A percentile compares a stretch with the other conserved stretches of the same genome.
These are phyloP conservation scores for Phytopythium montanum DNA, from an alignment of 352 stramenopile genomes.

Conservation along the genomic window DNA sequence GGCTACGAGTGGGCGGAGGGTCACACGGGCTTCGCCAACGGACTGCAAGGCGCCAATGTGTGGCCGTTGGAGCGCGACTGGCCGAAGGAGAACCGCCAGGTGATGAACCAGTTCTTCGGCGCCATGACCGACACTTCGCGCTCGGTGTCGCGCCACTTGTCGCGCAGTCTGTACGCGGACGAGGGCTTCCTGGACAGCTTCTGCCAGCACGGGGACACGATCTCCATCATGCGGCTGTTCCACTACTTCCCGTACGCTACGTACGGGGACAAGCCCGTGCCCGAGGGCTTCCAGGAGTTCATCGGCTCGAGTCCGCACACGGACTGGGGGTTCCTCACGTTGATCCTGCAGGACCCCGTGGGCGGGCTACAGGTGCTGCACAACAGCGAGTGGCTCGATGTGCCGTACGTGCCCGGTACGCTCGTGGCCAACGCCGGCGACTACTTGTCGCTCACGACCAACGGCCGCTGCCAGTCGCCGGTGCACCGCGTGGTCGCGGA, in stretches of 20 bases:
- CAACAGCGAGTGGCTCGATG: conserved; percentile 64
- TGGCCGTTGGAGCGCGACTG: conserved; percentile 45
- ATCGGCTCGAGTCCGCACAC: conserved; percentile 83
- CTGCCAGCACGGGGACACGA: conserved; percentile 64
- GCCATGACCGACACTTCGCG: conserved; percentile 53
- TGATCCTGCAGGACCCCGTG: conserved; percentile 77
- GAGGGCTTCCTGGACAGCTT: conserved; percentile 53
- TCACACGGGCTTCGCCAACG: conserved; percentile 39
- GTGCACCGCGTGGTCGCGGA: conserved; percentile 73
- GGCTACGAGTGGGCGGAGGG: conserved; percentile 60
- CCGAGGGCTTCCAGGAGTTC: conserved; percentile 51
- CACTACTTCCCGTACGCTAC: conserved; percentile 81
- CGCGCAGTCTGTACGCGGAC: conserved; percentile 45
- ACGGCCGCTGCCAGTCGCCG: conserved; percentile 57
- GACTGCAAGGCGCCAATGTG: conserved; percentile 66
- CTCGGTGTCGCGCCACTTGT: conserved; percentile 43
- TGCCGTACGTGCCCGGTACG: conserved; percentile 67
- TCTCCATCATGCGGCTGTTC: conserved; percentile 84
- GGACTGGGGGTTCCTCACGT: conserved; percentile 81
- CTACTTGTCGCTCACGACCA: conserved; percentile 74
- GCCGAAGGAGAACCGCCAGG: conserved; percentile 24
- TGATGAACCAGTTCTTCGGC: conserved; percentile 55
- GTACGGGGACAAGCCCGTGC: conserved; percentile 23
- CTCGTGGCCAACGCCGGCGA: conserved; percentile 79
- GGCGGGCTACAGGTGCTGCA: conserved; percentile 73